Base-by-base conservation (phyloP, 208 protist species). In the Porcisia deanei region DNA sequence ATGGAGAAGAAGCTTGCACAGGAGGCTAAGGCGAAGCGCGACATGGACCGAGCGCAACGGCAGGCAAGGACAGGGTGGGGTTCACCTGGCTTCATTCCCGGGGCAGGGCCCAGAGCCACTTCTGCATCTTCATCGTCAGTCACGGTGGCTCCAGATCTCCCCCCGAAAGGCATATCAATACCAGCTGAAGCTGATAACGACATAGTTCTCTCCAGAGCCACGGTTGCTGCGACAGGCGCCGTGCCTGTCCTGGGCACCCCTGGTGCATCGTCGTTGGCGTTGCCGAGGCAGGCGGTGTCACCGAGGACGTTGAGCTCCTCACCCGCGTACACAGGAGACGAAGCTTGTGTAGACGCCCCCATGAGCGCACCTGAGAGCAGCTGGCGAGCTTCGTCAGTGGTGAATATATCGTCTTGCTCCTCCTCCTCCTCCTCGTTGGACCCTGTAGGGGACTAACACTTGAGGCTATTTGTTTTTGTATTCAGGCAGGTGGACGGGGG, bases 1-100 rank as follows among this genome's bases (percentile, higher is more conserved):
- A 88, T 99, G 82, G 97, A 98, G 78, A 91, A 88, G 64, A 87
- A 90, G 57, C n/a, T 91, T 7, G 60, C 60, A 18, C 76, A 82
- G 43, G 90, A 93, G 65, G 71, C 71, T 9, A 92, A 89, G 64
- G 72, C 77, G 78, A 80, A 85, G 63, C 85, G 92, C 41, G 73
- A 88, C 16, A 55, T 14, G 0, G 80, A 81, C 53, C 77, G 84
- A 39, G 75, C 81, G 49, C 73, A 82, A 61, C 71, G 79, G 22
- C 66, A 80, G n/a, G 55, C 76, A 7, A 47, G 76, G 0, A 75
- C 72, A 43, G 85, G 80, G 63, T 90, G 81, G 75, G 90, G 80
- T 0, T 71, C 81, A 4, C 69, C 76, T 18, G 45, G 69, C 58
- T 45, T 57, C 54, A 41, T 12, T 6, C 14, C 37, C 22, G 41